Percentiles rank a stretch among this genome's conserved stretches.
Evolutionary conservation across 148 eudicot genomes (phyloP).

Genomic region (Fagopyrum homotropicum): DNA sequence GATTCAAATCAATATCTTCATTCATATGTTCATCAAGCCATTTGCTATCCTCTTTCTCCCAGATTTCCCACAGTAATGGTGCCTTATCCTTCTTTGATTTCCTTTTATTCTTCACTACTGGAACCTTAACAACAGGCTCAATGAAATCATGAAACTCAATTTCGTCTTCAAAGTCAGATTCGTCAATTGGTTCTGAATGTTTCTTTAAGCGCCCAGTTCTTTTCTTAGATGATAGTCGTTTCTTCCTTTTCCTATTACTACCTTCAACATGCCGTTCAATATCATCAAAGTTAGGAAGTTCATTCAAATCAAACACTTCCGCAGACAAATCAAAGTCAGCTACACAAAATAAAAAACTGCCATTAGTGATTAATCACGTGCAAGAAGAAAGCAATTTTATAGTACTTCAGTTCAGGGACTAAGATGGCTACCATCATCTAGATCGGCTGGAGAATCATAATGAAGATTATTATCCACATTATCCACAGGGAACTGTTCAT

Average conservation of each 20-base stretch:
- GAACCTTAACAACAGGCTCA: not conserved
- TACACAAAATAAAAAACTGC: constrained; percentile 5
- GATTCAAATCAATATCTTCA: constrained; percentile 36
- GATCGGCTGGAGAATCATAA: not conserved
- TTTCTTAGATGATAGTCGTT: not conserved
- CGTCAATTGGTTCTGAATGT: not conserved
- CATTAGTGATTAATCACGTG: not conserved
- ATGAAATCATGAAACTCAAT: constrained; percentile 7
- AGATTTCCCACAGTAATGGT: constrained; percentile 60
- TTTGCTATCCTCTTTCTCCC: constrained; percentile 61
- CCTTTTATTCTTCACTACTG: constrained; percentile 17
- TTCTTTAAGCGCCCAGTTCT: not conserved
- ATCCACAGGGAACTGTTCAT: not conserved
- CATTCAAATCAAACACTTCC: constrained; percentile 21
- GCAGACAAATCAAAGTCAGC: constrained; percentile 17
- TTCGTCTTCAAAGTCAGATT: constrained; percentile 5
- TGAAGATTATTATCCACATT: not conserved
- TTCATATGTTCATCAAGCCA: constrained; percentile 48
- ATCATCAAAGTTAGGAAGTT: constrained; percentile 17
- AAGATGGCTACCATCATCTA: not conserved
- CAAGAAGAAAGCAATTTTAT: not conserved
- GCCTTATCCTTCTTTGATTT: constrained; percentile 29
- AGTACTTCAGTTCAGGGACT: not conserved
- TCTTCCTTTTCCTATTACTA: constrained; percentile 9
- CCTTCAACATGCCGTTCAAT: constrained; percentile 11